phyloP scores from a whole-genome alignment of 1,284 basidiomycete species.

The Testicularia cyperi region DNA sequence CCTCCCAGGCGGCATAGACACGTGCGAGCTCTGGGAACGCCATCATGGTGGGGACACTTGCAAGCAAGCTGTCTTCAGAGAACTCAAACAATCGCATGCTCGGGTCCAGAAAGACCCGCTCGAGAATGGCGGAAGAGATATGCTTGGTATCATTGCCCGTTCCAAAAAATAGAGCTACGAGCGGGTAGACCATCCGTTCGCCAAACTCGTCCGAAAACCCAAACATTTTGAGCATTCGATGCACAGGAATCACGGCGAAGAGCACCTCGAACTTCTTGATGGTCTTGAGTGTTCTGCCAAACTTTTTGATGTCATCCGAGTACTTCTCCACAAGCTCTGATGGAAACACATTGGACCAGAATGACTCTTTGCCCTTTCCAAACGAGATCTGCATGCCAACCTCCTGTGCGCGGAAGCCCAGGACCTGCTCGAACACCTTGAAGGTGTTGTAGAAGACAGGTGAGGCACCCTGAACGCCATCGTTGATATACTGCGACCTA shows the following conservation, averaged over 20 bases:
- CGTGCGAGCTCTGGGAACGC: conserved; percentile 64
- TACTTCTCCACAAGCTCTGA: conserved; percentile 50
- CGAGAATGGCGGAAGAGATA: conserved; percentile 67
- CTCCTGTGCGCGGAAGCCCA: conserved; percentile 47
- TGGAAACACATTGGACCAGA: conserved; percentile 55
- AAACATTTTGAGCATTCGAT: conserved; percentile 48
- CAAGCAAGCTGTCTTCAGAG: conserved; percentile 57
- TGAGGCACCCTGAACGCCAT: conserved; percentile 51
- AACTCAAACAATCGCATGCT: conserved; percentile 64
- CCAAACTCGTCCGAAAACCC: conserved; percentile 63
- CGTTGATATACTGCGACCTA: conserved; percentile 54
- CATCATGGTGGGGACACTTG: conserved; percentile 62
- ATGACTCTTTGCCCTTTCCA: conserved; percentile 48
- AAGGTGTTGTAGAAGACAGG: conserved; percentile 55
- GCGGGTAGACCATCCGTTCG: conserved; percentile 67
- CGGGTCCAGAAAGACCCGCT: conserved; percentile 67
- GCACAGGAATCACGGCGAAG: conserved; percentile 52
- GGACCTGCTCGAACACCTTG: conserved; percentile 48
- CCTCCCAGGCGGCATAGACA: conserved; percentile 65
- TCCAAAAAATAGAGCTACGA: conserved; percentile 68
- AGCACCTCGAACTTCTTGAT: conserved; percentile 53
- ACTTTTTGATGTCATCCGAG: conserved; percentile 48
- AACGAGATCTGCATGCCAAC: conserved; percentile 56
- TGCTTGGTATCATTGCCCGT: conserved; percentile 69
- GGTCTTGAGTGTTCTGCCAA: conserved; percentile 46